Evolutionary conservation across 2,329 filamentous ascomycete species (phyloP).

Genomic region (Tolypocladium sp.): DNA sequence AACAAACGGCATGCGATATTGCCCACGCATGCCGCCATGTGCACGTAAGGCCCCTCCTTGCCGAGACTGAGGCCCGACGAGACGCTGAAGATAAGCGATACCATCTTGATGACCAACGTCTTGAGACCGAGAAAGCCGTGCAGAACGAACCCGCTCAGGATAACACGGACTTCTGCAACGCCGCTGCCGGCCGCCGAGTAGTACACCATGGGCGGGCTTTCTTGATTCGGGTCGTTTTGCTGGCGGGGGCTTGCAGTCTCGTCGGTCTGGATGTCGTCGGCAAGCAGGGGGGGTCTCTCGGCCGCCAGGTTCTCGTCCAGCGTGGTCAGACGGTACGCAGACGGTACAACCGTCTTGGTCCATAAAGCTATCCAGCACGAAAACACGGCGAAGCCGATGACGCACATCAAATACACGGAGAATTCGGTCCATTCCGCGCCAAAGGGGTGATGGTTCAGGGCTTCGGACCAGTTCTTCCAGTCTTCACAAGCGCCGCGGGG

Average conservation of each 20-base stretch:
- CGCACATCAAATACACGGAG: constrained; percentile 62
- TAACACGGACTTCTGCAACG: constrained; percentile 94
- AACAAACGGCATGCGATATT: constrained; percentile 96
- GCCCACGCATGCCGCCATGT: constrained; percentile 89
- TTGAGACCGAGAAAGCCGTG: constrained; percentile 89
- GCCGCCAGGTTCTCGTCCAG: constrained; percentile 89
- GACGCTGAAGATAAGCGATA: constrained; percentile 78
- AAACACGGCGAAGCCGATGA: constrained; percentile 57
- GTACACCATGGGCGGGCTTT: constrained; percentile 69
- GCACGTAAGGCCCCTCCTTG: constrained; percentile 94
- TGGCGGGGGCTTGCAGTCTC: constrained; percentile 34
- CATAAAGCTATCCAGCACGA: constrained; percentile 75
- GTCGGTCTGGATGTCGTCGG: constrained; percentile 30
- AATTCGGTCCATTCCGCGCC: constrained; percentile 63
- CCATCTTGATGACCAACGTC: constrained; percentile 77
- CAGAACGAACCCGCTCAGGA: constrained; percentile 93
- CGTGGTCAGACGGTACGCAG: constrained; percentile 75
- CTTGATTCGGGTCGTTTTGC: constrained; percentile 25
- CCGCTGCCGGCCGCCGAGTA: constrained; percentile 94
- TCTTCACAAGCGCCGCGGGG: constrained; percentile 46
- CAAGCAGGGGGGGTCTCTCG: constrained; percentile 29
- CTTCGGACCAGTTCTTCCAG: constrained; percentile 47
- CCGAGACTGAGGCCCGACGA: constrained; percentile 88
- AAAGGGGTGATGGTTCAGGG: constrained; percentile 33
- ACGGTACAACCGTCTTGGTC: constrained; percentile 92